Base-by-base conservation (phyloP, 495 filamentous ascomycete genomes). In the Mycothermus thermophilus region DNA sequence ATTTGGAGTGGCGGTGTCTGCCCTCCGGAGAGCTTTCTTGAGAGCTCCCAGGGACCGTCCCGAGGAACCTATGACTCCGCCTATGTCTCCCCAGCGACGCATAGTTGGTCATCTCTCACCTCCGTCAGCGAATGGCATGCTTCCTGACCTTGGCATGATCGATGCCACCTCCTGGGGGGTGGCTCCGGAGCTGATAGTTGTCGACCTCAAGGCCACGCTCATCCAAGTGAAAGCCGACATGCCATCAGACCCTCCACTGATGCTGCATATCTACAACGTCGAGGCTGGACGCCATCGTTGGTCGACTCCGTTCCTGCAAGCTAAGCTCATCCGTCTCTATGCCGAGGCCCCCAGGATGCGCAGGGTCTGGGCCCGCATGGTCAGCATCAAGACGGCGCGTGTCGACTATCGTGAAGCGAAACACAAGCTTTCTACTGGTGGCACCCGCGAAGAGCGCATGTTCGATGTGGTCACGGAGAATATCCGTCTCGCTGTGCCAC, bases 171-270 rank as follows among this genome's bases (percentile, higher is more conserved):
- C 45, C 7, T 35, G 47, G 15, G 45, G 44, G 16, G 1, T 38
- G 15, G 31, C 35, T 4, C 60, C 46, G 12, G 88, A 96, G 48
- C 58, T 92, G n/a, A 55, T 90, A 2, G 77, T 79, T 0, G 55
- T 90, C 27, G 90, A 96, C 50, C 59, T 88, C 35, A 87, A 77
- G 48, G 77, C 72, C 2, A 69, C 72, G 9, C 66, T 94, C 22
- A 57, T 96, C 24, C 87, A 95, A 46, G 52, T 99, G 44, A 96
- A 99, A 54, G 80, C 80, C 0, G 75, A 67, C 24, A 75, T 96
- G 69, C 87, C 92, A 12, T 57, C 74, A 2, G 85, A 95, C 47
- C 92, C 92, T 8, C 73, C 77, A 0, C 59, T 96, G 62, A 85
- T 99, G 84, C 38, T 94, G 4, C 88, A 95, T 39, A 59, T 93